Evolutionary conservation across 805 yeast genomes (phyloP).

Genomic region (Ogataea saltuana): DNA sequence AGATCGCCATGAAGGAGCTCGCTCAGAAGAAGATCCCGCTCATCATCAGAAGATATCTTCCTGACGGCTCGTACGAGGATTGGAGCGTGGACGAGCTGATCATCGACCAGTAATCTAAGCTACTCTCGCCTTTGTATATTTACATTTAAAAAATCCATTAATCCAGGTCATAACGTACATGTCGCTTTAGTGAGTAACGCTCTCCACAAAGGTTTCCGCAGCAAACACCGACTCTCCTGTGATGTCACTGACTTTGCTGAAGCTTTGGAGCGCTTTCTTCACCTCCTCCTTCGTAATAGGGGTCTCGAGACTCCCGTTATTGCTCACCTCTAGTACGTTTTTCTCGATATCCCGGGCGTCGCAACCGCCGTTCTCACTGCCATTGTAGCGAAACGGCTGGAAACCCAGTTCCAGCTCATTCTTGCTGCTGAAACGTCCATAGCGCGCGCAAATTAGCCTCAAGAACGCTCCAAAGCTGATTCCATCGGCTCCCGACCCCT

Average conservation of each 20-base stretch:
- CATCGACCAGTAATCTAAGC: slow-evolving; percentile 52
- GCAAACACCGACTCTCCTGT: slow-evolving; percentile 60
- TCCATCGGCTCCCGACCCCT: slow-evolving; percentile 27
- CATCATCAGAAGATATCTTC: slow-evolving; percentile 92
- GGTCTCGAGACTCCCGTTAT: slow-evolving; percentile 18
- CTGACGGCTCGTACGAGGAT: slow-evolving; percentile 96
- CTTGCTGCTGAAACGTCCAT: slow-evolving; percentile 50
- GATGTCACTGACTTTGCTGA: slow-evolving; percentile 52
- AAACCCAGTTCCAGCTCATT: slow-evolving; percentile 61
- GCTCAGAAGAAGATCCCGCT: slow-evolving; percentile 93
- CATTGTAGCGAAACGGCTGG: slow-evolving; percentile 42
- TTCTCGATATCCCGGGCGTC: slow-evolving; percentile 50
- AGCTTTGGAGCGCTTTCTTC: slow-evolving; percentile 52
- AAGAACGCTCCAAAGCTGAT: slow-evolving; percentile 67
- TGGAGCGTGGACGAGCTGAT: slow-evolving; percentile 99
- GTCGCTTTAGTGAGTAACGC: slow-evolving; percentile 20
- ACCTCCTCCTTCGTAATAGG: slow-evolving; percentile 39
- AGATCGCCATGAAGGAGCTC: slow-evolving; percentile 95
- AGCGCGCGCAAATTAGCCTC: slow-evolving; percentile 57
- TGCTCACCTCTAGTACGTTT: slow-evolving; percentile 44
- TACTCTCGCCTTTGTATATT: slow-evolving; percentile 5
- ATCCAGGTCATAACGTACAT: neutral
- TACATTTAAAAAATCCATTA: slow-evolving; percentile 29
- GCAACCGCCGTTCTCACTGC: slow-evolving; percentile 43
- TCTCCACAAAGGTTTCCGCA: slow-evolving; percentile 63